A percentile compares a stretch with the other conserved stretches of the same genome.
Evolutionary conservation across 768 basidiomycete genomes (phyloP).

Genomic region (Saitozyma podzolica): DNA sequence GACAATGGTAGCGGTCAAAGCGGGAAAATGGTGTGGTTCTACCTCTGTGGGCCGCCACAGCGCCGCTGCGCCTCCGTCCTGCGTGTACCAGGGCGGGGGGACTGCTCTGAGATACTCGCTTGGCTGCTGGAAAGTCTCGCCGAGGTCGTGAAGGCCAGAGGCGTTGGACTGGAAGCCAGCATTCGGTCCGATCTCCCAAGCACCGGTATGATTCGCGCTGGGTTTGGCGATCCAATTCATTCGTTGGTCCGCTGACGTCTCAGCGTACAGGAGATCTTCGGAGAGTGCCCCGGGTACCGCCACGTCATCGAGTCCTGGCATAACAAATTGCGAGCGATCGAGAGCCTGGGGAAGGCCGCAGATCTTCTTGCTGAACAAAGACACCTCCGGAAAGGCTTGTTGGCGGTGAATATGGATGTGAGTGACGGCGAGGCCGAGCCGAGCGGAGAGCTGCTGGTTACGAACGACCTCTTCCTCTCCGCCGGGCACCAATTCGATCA

Average conservation of each 20-base stretch:
- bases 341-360: slow-evolving; percentile 48
- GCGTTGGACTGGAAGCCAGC: too few relatives aligned
- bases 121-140: slow-evolving; percentile 45
- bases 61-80: slow-evolving; percentile 37
- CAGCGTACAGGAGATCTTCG: too few relatives aligned
- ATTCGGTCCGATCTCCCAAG: too few relatives aligned
- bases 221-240: too few relatives aligned
- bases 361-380: slow-evolving; percentile 49
- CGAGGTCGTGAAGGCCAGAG: neutral
- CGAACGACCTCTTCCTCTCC: slow-evolving; percentile 51
- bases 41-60: slow-evolving; percentile 28
- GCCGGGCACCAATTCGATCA: slow-evolving; percentile 50
- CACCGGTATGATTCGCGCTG: too few relatives aligned
- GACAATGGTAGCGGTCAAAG: slow-evolving; percentile 8
- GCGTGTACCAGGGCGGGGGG: slow-evolving; percentile 48
- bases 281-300: too few relatives aligned
- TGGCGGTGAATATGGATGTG: slow-evolving; percentile 51
- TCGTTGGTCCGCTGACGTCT: too few relatives aligned
- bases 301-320: too few relatives aligned
- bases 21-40: slow-evolving; percentile 12
- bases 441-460: slow-evolving; percentile 48
- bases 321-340: neutral
- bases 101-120: slow-evolving; percentile 41
- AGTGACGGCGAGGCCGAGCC: slow-evolving; percentile 44
- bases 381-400: slow-evolving; percentile 53